These are phyloP conservation scores for Prunus mira DNA, from an alignment of 306 rosid genomes.

Conservation along the genomic window DNA sequence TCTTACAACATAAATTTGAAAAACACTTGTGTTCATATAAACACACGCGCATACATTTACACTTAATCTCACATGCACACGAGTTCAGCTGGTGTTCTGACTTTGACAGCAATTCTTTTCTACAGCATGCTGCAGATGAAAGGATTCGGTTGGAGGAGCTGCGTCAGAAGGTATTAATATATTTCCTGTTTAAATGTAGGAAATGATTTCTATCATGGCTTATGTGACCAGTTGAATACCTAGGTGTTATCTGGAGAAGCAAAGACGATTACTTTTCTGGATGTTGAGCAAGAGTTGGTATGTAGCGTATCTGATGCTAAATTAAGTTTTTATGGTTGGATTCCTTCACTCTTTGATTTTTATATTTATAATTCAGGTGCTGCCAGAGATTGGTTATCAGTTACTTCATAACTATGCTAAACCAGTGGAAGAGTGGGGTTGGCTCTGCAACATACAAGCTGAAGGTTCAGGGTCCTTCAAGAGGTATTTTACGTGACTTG, in stretches of 20 bases:
- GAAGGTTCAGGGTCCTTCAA: constrained; percentile 63
- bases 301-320: constrained; percentile 28
- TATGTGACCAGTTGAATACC: constrained; percentile 19
- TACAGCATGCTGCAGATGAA: constrained; percentile 97
- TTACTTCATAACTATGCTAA: constrained; percentile 65
- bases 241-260: constrained; percentile 88
- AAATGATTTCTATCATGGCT: constrained; percentile 25
- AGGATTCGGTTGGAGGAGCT: constrained; percentile 87
- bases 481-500: constrained; percentile 39
- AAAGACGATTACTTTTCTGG: constrained; percentile 59
- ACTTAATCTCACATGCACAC: neutral
- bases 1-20: neutral
- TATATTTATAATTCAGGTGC: constrained; percentile 41
- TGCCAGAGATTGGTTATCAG: constrained; percentile 86
- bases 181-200: constrained; percentile 15
- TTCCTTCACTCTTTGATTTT: constrained; percentile 22
- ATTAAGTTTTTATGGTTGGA: constrained; percentile 18
- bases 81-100: constrained; percentile 24
- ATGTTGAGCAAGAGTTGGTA: constrained; percentile 81
- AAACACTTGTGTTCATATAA: neutral
- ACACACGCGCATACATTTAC: neutral
- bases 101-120: constrained; percentile 19
- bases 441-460: constrained; percentile 78
- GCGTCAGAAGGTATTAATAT: constrained; percentile 66
- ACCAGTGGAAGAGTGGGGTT: constrained; percentile 80